Conservation (phyloP, 2,329 filamentous ascomycete species). For the Xenosphaeropsis pyriputrescens region DNA sequence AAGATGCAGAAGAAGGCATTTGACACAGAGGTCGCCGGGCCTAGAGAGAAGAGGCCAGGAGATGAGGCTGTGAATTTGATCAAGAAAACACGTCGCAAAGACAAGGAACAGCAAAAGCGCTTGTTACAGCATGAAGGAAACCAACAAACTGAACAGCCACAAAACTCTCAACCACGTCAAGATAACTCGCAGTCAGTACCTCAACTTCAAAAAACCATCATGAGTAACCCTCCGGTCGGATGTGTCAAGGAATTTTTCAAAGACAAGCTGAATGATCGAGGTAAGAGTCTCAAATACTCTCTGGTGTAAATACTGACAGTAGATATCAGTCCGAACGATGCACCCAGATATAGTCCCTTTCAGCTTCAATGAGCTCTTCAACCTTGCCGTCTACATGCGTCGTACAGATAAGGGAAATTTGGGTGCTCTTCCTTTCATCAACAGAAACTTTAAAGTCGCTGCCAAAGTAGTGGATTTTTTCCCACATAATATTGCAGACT, state of each 20-base stretch:
- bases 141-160: too few species aligned
- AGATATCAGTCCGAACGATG: conserved; percentile 26
- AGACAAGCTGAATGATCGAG: too few species aligned
- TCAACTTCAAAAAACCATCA: too few species aligned
- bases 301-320: conserved; percentile 1
- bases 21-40: conserved; percentile 18
- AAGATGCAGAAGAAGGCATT: conserved; percentile 24
- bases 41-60: conserved; percentile 11
- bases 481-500: conserved; percentile 56
- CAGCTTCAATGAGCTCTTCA: conserved; percentile 10
- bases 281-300: too few species aligned
- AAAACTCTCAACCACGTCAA: too few species aligned
- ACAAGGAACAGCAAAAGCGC: conserved; percentile 5
- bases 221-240: too few species aligned
- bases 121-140: too few species aligned
- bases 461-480: conserved; percentile 75
- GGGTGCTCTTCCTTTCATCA: conserved; percentile 52
- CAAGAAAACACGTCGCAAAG: conserved; percentile 12
- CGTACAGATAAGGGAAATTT: conserved; percentile 17
- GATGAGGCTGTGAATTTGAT: conserved; percentile 7
- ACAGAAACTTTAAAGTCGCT: conserved; percentile 51
- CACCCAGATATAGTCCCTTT: conserved; percentile 22
- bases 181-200: too few species aligned
- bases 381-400: conserved; percentile 25
- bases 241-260: too few species aligned